phyloP scores from a whole-genome alignment of 2,329 filamentous ascomycete genomes.

The Pseudocercospora cruenta region DNA sequence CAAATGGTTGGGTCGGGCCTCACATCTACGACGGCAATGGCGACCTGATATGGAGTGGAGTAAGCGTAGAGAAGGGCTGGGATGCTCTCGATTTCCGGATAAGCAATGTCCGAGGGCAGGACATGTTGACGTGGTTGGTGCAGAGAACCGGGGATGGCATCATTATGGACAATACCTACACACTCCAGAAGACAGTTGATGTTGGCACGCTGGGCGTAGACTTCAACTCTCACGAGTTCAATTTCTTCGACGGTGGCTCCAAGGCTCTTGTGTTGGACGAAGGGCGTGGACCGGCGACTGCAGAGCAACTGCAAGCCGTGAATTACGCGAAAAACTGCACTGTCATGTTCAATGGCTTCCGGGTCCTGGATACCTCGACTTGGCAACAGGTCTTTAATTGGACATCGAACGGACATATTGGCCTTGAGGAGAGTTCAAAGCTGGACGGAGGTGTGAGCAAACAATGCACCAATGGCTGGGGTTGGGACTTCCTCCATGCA shows the following conservation, averaged over 20 bases:
- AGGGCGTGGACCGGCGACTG: constrained; percentile 12
- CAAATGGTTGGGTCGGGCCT: constrained; percentile 21
- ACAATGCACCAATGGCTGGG: constrained; percentile 20
- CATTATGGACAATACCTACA: constrained; percentile 20
- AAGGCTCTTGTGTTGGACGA: constrained; percentile 20
- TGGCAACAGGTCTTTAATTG: constrained; percentile 41
- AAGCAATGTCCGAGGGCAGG: constrained; percentile 21
- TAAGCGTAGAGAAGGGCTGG: neutral
- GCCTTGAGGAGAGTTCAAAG: constrained; percentile 23
- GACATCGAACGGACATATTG: constrained; percentile 33
- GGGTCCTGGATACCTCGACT: constrained; percentile 40
- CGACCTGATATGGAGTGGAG: constrained; percentile 20
- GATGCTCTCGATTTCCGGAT: constrained; percentile 22
- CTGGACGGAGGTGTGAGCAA: constrained; percentile 13
- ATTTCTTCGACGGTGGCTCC: constrained; percentile 22
- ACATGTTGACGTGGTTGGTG: constrained; percentile 19
- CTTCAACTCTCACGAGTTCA: constrained; percentile 26
- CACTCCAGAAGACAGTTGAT: constrained; percentile 18
- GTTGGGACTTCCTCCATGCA: constrained; percentile 21
- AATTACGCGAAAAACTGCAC: constrained; percentile 19
- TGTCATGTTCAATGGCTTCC: constrained; percentile 38
- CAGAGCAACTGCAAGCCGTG: constrained; percentile 15
- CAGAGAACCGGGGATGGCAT: constrained; percentile 14
- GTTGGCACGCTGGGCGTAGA: constrained; percentile 20
- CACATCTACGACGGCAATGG: constrained; percentile 21